Conservation (phyloP, 2,329 filamentous ascomycete genomes). For the Neopestalotiopsis sp. region DNA sequence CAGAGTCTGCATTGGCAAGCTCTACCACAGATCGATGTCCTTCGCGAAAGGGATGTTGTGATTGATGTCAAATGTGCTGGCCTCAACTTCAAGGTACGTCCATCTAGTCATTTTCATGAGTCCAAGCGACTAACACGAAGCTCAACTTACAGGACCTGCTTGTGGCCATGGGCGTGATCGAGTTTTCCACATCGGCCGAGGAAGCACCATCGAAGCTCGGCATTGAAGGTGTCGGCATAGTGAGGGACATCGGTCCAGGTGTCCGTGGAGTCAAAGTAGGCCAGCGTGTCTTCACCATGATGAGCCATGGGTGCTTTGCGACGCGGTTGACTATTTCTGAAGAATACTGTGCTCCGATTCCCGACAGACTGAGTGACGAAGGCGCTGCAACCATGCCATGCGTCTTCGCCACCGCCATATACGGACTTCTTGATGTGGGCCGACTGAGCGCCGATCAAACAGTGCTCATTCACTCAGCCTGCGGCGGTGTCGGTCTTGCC, state of each 20-base stretch:
- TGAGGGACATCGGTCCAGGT: slow-evolving; percentile 28
- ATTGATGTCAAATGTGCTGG: too few relatives aligned
- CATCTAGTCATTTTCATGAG: neutral
- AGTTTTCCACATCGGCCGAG: slow-evolving; percentile 11
- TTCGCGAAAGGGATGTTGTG: too few relatives aligned
- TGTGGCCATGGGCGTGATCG: neutral
- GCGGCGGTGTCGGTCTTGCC: neutral
- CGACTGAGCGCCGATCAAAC: neutral
- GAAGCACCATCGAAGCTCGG: neutral
- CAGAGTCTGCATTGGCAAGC: too few relatives aligned
- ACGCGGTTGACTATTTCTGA: neutral
- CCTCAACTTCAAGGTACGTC: too few relatives aligned
- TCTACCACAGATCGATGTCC: too few relatives aligned
- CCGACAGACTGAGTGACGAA: neutral
- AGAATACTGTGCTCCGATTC: neutral
- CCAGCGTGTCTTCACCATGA: neutral
- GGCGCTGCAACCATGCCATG: neutral
- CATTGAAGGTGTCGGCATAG: slow-evolving; percentile 25
- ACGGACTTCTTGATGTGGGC: neutral
- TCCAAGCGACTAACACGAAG: neutral
- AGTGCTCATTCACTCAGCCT: neutral
- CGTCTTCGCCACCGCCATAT: slow-evolving; percentile 2
- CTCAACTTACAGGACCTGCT: neutral
- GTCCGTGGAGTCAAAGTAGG: slow-evolving; percentile 19
- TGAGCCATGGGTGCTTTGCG: neutral